A percentile compares a stretch with the other conserved stretches of the same genome.
Evolutionary conservation across 202 grass and related monocot genomes (phyloP).

Genomic region (Dendrocalamus latiflorus): DNA sequence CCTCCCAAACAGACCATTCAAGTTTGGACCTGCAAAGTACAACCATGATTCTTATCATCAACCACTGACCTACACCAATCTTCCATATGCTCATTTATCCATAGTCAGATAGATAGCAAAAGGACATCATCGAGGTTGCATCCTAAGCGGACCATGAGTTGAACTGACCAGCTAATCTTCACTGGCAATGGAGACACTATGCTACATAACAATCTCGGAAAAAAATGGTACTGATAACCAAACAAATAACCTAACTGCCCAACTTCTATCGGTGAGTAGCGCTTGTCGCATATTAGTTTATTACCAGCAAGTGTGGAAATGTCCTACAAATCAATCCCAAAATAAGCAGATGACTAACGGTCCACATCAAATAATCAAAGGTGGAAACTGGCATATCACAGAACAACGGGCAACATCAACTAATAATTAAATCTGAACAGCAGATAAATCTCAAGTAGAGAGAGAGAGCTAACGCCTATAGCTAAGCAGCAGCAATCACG

Average conservation of each 20-base stretch:
- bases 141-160: no score
- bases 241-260: no score
- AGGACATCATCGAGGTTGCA: no score
- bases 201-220: no score
- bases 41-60: not conserved
- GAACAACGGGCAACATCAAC: not conserved
- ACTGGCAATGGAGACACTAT: no score
- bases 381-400: not conserved
- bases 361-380: not conserved
- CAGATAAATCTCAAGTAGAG: not conserved
- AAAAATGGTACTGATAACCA: no score
- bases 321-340: not conserved
- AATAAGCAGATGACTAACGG: not conserved
- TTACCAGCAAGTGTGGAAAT: not conserved
- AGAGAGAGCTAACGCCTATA: not conserved
- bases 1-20: constrained; percentile 85
- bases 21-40: constrained; percentile 59
- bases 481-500: not conserved
- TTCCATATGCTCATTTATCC: no score
- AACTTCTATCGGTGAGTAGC: no score
- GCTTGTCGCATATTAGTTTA: no score
- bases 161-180: no score
- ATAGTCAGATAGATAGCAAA: no score
- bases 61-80: not conserved
- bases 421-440: not conserved